Evolutionary conservation across 2,329 filamentous ascomycete species (phyloP), one percentile per base, ranked within the genome.

Genomic region (Thermothelomyces thermophilus): DNA sequence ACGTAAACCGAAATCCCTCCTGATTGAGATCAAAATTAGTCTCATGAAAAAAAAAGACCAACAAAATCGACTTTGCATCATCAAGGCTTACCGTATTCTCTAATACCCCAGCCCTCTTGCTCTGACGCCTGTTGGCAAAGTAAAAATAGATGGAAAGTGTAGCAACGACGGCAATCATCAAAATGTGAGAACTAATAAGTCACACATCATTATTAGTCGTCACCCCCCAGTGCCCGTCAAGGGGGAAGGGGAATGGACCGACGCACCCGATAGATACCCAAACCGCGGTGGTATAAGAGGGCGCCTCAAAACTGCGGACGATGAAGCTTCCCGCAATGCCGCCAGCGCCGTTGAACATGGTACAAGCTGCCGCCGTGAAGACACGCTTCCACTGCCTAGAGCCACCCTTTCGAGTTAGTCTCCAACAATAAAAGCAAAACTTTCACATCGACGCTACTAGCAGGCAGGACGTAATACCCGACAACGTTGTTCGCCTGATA

Each of bases 401-500:
- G 11, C 0, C 10, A 3, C 3, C 0, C 24, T n/a, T n/a, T 31
- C 2, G 30, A 31, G 30, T 31, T 14, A 3, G 30, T 31, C 14
- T 2, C 9, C 9, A 1, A 30, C 5, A n/a, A 6, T 2, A 22
- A 1, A 13, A 11, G 14, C 11, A n/a, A 14, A 28, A n/a, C n/a
- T n/a, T n/a, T n/a, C n/a, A n/a, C n/a, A n/a, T n/a, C n/a, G n/a
- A n/a, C n/a, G n/a, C n/a, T n/a, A n/a, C n/a, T n/a, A n/a, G n/a
- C n/a, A n/a, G n/a, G n/a, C n/a, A n/a, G 30, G 3, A 5, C 3
- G 5, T 52, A 51, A 26, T 52, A 59, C 57, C 58, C 58, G 31
- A 57, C 56, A 16, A 83, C 72, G 55, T 82, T 85, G 62, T 82
- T 84, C 14, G 77, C 74, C 60, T 80, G 75, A 56, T 81, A 83